Evolutionary conservation across 1,139 yeast species (phyloP), one percentile per base, ranked within the genome.

Genomic region (Nakaseomyces sp.): DNA sequence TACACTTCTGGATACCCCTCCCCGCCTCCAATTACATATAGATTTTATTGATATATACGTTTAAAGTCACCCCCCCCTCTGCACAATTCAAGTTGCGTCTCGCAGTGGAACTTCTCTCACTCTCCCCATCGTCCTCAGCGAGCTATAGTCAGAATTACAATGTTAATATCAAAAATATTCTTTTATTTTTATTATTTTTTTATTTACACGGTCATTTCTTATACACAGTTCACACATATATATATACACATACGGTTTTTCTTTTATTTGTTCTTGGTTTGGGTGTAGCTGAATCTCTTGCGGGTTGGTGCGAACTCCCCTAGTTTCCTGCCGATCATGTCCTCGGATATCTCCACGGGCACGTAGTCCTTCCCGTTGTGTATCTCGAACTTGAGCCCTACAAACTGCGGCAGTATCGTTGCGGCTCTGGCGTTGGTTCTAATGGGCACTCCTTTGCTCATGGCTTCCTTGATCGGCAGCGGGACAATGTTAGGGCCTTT

Each of bases 341-440:
- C 94, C 59, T 91, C 97, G 9, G 84, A 78, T 28, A 91, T 76
- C 54, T 82, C 89, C 41, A 91, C 75, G 45, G 88, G 89, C 41
- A 88, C 95, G 61, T 89, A 91, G 53, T 88, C 95, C 64, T 83
- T 85, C 31, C 98, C 98, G 66, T 91, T 91, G 67, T 91, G 98
- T 38, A 91, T 85, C 66, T 91, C 95, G 66, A 91, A 91, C 58
- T 80, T 83, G 48, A 88, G 72, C 5, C 98, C 98, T 30, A 91
- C 96, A 67, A 91, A 89, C 63, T 86, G 94, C 18, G 98, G 98
- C 44, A 91, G 70, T 46, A 91, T 85, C 18, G 97, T 91, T 61
- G 97, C 91, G 36, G 93, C 73, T 62, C 98, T 76, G 40, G 96
- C 96, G 58, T 88, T 87, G 22, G 98, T 91, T 67, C 96, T 75